Base-by-base conservation (phyloP, 805 yeast species). In the Kodamaea restingae region DNA sequence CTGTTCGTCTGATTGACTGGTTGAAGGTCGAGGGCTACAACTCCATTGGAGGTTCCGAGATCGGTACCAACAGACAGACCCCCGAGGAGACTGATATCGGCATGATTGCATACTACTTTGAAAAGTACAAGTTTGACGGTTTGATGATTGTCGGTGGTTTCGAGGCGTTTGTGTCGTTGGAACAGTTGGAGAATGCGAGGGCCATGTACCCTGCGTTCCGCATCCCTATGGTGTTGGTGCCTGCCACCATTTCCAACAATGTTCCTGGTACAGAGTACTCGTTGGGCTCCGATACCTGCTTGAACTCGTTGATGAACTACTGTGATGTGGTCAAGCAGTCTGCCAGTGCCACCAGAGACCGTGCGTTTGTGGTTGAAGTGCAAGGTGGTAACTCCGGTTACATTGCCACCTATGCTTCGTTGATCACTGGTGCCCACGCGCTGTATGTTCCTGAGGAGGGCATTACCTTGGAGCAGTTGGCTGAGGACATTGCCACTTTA, bases 211-310 rank as follows among this genome's bases (percentile, higher is more conserved):
- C 98, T 32, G 80, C 91, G 20, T 86, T 93, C 69, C 80, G 91
- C 63, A 88, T 93, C 49, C 98, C 98, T 46, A 82, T 91, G 86
- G 84, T 86, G 30, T 78, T 87, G 51, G 74, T 93, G 49, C 98
- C 98, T 8, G 91, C 98, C 2, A 93, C 98, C 2, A 87, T 93
- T 48, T 88, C 97, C 12, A 93, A 93, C 68, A 93, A 93, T 53
- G 98, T 93, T 36, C 98, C 99, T n/a, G 99, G 98, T 44, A 84
- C 98, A 2, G 97, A 93, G 64, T 88, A 88, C 63, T 88, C 97
- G 0, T 67, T 93, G 42, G 99, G 99, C 42, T 75, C 88, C 9
- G 98, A 93, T 61, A 93, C 99, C 8, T 95, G 98, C 71, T 70
- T 93, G 71, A 93, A 93, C 65, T 71, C 93, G 7, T 73, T 93